Conservation (phyloP, 2,329 filamentous ascomycete species). For the Stagonosporopsis chrysanthemi region DNA sequence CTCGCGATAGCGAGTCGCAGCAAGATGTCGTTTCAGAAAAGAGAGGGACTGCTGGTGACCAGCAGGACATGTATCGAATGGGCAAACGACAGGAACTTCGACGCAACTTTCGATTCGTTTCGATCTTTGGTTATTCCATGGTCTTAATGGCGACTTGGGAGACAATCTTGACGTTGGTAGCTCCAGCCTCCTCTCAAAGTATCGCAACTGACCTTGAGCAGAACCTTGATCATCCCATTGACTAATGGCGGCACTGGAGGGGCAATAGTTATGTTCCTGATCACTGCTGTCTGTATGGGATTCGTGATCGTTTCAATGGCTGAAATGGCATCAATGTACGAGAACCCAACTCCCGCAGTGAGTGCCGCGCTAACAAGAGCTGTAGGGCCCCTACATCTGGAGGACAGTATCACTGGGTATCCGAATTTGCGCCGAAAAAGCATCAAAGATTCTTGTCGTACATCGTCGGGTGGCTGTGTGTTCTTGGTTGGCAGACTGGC, state of each 20-base stretch:
- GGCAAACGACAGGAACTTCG: slow-evolving; percentile 34
- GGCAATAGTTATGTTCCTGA: neutral
- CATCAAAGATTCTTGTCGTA: slow-evolving; percentile 53
- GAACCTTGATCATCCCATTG: slow-evolving; percentile 26
- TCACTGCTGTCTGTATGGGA: slow-evolving; percentile 41
- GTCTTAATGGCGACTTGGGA: neutral
- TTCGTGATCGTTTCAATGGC: slow-evolving; percentile 41
- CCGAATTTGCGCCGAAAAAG: slow-evolving; percentile 48
- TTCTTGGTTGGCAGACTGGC: slow-evolving; percentile 57
- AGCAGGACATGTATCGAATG: slow-evolving; percentile 35
- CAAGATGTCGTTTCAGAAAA: neutral
- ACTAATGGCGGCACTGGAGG: slow-evolving; percentile 37
- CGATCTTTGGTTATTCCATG: neutral
- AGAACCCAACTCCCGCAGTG: neutral
- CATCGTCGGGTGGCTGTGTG: slow-evolving; percentile 54
- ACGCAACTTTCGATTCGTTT: slow-evolving; percentile 3
- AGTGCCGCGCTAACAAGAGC: neutral
- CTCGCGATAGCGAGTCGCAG: neutral
- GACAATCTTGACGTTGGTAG: slow-evolving; percentile 16
- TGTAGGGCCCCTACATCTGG: slow-evolving; percentile 42
- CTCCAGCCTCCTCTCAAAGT: too few species aligned
- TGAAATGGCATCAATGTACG: slow-evolving; percentile 48
- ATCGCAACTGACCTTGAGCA: neutral
- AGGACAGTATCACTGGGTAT: slow-evolving; percentile 44
- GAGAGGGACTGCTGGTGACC: slow-evolving; percentile 9